Percentiles rank a stretch among this genome's conserved stretches.
Conservation (phyloP, 2,329 filamentous ascomycete genomes). For the Curvularia sp. region DNA sequence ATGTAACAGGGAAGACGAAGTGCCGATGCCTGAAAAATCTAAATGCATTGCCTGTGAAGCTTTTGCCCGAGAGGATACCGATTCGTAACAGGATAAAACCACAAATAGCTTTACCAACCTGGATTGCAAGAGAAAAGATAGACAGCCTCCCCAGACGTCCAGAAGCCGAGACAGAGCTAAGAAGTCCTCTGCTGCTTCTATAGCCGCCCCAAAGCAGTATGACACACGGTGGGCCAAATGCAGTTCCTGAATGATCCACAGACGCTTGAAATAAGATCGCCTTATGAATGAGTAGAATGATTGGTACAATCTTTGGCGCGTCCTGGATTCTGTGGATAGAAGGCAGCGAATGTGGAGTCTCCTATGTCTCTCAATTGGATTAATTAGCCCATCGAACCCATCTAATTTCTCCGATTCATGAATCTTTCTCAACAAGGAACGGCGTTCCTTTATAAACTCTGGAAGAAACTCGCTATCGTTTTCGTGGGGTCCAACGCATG, state of each 20-base stretch:
- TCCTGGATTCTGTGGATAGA: background rate
- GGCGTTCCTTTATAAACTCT: fast-evolving
- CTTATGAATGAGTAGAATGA: background rate
- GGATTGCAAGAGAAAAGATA: no score
- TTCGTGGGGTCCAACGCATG: background rate
- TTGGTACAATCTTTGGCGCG: background rate
- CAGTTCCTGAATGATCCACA: slow-evolving; percentile 3
- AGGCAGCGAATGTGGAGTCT: background rate
- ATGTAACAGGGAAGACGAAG: background rate
- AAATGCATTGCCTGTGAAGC: background rate
- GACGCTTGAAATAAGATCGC: background rate
- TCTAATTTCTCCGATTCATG: no score
- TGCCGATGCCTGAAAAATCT: no score
- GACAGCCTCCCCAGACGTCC: background rate
- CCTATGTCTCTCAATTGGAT: background rate
- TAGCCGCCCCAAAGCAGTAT: background rate
- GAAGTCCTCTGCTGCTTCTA: background rate
- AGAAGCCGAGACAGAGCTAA: background rate
- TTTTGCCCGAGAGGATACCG: background rate
- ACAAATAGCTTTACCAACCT: no score
- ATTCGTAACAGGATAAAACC: no score
- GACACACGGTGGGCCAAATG: background rate
- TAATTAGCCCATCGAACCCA: no score
- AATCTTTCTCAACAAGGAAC: background rate
- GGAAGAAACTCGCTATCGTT: background rate